Evolutionary conservation across 371 early-diverging fungal species (phyloP).

Genomic region (Batkoa obscura): DNA sequence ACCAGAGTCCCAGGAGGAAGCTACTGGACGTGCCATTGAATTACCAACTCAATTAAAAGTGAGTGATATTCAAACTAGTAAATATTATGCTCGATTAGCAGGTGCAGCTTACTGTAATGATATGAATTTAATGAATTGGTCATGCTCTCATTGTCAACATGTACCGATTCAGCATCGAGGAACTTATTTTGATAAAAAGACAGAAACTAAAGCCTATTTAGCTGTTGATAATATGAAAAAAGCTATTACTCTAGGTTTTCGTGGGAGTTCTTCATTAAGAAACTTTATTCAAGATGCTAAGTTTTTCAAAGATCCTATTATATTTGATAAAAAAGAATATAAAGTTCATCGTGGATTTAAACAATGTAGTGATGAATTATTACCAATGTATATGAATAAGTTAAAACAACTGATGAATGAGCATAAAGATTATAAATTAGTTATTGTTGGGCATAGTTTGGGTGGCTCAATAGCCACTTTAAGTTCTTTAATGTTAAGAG

Average conservation of each 20-base stretch:
- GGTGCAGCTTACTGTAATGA: neutral
- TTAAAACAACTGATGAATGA: neutral
- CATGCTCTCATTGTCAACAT: neutral
- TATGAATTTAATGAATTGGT: neutral
- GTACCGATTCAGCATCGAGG: neutral
- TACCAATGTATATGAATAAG: neutral
- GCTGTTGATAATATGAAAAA: neutral
- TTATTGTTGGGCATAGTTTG: neutral
- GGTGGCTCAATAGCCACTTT: neutral
- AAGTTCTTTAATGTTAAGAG: neutral
- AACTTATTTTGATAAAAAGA: neutral
- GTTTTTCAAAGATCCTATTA: neutral
- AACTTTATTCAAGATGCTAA: neutral
- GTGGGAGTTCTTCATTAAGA: neutral
- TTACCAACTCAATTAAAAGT: neutral
- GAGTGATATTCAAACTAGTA: neutral
- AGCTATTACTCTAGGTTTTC: neutral
- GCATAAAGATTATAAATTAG: neutral
- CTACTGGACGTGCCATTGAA: too few species aligned
- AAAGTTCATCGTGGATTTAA: neutral
- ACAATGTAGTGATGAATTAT: neutral
- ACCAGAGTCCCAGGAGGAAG: too few species aligned
- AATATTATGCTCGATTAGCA: neutral
- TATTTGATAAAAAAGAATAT: neutral
- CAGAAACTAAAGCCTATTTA: neutral